phyloP scores from a whole-genome alignment of 306 rosid species.

The Lathyrus sativus region DNA sequence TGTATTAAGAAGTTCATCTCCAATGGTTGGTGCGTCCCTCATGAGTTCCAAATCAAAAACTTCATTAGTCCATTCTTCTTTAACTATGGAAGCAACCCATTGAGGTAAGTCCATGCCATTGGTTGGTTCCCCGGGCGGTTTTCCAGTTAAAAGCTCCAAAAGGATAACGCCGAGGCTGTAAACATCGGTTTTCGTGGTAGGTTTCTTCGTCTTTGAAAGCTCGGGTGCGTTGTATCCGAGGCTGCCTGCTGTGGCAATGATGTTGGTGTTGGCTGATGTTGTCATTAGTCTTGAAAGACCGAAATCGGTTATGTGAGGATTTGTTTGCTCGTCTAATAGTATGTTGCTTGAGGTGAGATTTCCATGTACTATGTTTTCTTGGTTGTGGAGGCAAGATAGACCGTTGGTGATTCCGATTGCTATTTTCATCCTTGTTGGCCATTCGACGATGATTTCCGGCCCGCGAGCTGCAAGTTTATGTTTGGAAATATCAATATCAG shows the following conservation, averaged over 20 bases:
- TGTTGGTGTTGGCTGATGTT: slow-evolving; percentile 70
- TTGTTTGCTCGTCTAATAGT: slow-evolving; percentile 65
- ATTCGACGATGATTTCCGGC: slow-evolving; percentile 63
- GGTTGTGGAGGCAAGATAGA: slow-evolving; percentile 56
- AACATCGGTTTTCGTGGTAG: slow-evolving; percentile 45
- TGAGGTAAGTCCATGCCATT: slow-evolving; percentile 87
- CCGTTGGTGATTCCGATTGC: slow-evolving; percentile 71
- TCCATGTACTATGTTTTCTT: slow-evolving; percentile 71
- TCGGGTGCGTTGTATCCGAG: slow-evolving; percentile 88
- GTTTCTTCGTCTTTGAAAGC: slow-evolving; percentile 76
- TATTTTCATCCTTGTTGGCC: slow-evolving; percentile 89
- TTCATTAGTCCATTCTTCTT: slow-evolving; percentile 89
- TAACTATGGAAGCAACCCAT: slow-evolving; percentile 89
- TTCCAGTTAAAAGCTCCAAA: slow-evolving; percentile 82
- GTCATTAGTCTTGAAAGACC: slow-evolving; percentile 87
- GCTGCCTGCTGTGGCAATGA: slow-evolving; percentile 86
- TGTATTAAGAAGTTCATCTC: slow-evolving; percentile 78
- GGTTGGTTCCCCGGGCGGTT: slow-evolving; percentile 72
- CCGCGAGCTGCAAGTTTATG: slow-evolving; percentile 67
- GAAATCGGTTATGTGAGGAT: slow-evolving; percentile 73
- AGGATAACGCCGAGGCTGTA: slow-evolving; percentile 85
- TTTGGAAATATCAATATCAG: slow-evolving; percentile 2
- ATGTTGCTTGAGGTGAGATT: slow-evolving; percentile 81
- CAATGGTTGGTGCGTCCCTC: slow-evolving; percentile 65
- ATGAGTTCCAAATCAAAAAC: slow-evolving; percentile 87